Base-by-base conservation (phyloP, 2,329 filamentous ascomycete genomes). In the Phaeosphaeria sp. region DNA sequence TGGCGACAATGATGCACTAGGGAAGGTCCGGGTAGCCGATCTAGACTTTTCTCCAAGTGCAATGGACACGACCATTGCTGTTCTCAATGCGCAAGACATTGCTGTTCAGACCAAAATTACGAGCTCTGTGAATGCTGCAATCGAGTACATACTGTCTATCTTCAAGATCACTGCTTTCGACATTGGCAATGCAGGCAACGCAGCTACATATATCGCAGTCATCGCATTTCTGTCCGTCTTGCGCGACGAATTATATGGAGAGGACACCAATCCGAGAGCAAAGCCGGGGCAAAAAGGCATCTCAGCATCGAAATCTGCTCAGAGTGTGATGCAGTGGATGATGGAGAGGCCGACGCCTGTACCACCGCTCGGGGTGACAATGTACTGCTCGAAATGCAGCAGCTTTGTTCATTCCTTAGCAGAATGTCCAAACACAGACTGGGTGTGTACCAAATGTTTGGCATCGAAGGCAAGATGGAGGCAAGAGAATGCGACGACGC, bases 51-150 rank as follows among this genome's bases (percentile, higher is more conserved):
- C 60, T 17, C 62, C 60, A 2, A n/a, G 8, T 0, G 46, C 15
- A 13, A 27, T 65, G 3, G 30, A 43, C 2, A 67, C 60, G 1
- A 66, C 59, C 5, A 51, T 64, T 22, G 65, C 63, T 1, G 22
- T 53, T 7, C 44, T 69, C 2, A 60, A 69, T 43, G 61, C 57
- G 13, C 66, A 66, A 36, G 21, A 54, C 17, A 63, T 65, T 1
- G 59, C 61, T 3, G 39, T 55, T 5, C 55, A 66, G 20, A 45
- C 55, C 9, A 61, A 57, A 1, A 59, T 63, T 11, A 61, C 59
- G 0, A 44, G 53, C 1, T 33, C 54, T 2, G 24, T 33, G 1
- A 49, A 53, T 27, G 59, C 60, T 0, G 15, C 40, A 1, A 22
- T 64, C 6, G n/a, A 49, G 1, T 63, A 61, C 18, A 11, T 67